A percentile compares a stretch with the other conserved stretches of the same genome.
These are phyloP conservation scores for Coprinellus micaceus DNA, from an alignment of 768 basidiomycete genomes.

Conservation along the genomic window DNA sequence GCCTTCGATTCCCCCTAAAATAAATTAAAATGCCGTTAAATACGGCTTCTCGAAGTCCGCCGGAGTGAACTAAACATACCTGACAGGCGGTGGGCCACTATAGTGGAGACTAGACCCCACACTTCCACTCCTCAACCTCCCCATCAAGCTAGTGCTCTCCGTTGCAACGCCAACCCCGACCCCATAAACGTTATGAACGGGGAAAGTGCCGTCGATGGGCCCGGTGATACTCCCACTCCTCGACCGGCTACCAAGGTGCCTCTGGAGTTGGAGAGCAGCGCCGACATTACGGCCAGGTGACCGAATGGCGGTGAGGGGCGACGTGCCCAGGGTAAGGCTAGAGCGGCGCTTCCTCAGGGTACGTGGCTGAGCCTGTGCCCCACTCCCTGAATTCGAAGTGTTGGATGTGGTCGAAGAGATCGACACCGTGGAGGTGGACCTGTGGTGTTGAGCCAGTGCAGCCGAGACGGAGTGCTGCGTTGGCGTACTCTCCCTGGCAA, in stretches of 20 bases:
- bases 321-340: constrained; percentile 52
- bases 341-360: constrained; percentile 58
- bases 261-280: constrained; percentile 48
- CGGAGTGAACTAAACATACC: no score
- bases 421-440: no score
- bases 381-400: constrained; percentile 8
- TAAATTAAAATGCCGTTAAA: no score
- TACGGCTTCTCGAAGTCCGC: no score
- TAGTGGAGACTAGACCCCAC: no score
- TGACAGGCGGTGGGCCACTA: no score
- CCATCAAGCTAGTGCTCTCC: constrained; percentile 40
- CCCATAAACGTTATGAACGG: not conserved
- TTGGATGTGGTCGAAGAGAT: constrained; percentile 8
- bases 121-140: constrained; percentile 58
- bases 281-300: constrained; percentile 51
- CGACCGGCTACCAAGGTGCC: constrained; percentile 38
- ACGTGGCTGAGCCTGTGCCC: constrained; percentile 16
- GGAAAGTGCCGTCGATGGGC: not conserved
- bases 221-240: constrained; percentile 39
- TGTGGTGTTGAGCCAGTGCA: no score
- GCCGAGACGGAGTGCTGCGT: constrained; percentile 24
- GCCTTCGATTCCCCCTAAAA: constrained; percentile 35
- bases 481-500: constrained; percentile 22
- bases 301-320: constrained; percentile 56
- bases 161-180: constrained; percentile 19